Evolutionary conservation across 306 rosid genomes (phyloP), one percentile per base, ranked within the genome.

Genomic region (Arachis hypogaea): DNA sequence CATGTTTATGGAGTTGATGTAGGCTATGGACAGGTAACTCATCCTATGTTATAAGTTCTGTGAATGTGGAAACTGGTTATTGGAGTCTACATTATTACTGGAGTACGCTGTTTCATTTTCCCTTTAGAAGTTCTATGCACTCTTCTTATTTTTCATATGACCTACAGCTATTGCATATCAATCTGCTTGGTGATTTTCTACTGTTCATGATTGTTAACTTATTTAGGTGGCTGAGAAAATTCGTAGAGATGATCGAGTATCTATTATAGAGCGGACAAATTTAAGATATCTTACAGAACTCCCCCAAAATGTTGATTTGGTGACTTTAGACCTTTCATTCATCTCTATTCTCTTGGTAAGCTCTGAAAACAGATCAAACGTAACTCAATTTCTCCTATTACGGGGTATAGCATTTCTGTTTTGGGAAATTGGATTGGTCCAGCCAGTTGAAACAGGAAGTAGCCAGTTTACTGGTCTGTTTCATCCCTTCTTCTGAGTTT

Each of bases 241-340:
- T 74, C 88, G 96, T 60, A 81, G 75, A 3, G 89, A 93, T 78
- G 96, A 91, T 47, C 96, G 86, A 28, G 97, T 91, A 61, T 79
- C 88, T 67, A 87, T 93, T 70, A 91, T 93, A 67, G 98, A 93
- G 71, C 69, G 94, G 76, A 93, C 94, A 72, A 93, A 93, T 84
- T 83, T 93, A 65, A 85, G 98, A 91, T 85, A 91, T 73, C 91
- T 93, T 50, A 44, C 90, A 7, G 90, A n/a, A 72, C 97, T 94
- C 75, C 96, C 98, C 0, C 95, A 89, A 77, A 88, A 76, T 61
- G 98, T 94, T 75, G 96, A 94, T 84, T 82, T 94, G 78, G 96
- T 89, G 81, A 91, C 98, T 79, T 71, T 94, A 74, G 97, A 91
- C 82, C 97, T 94, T 41, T 91, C 98, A 28, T 94, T 94, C 88